phyloP scores from a whole-genome alignment of 106 monocot species.

The Triglochin maritima region DNA sequence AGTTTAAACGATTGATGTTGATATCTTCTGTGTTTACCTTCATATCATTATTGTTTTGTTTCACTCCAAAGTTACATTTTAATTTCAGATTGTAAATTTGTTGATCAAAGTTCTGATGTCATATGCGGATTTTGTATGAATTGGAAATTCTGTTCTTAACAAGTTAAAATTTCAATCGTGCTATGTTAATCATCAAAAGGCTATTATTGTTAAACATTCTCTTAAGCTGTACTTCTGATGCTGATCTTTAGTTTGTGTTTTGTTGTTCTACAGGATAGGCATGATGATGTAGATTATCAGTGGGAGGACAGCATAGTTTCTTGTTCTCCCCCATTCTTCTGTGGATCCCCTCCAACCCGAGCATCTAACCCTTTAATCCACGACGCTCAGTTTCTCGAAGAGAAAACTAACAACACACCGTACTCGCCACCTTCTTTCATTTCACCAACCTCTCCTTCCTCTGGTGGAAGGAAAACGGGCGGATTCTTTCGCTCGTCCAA shows the following conservation, averaged over 20 bases:
- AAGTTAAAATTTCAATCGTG: too few species aligned
- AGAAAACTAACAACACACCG: conserved; percentile 2
- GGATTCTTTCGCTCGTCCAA: background rate
- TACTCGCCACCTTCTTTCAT: background rate
- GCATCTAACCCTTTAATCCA: conserved; percentile 43
- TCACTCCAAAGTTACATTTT: too few species aligned
- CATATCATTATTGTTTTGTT: too few species aligned
- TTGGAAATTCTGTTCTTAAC: too few species aligned
- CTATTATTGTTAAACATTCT: background rate
- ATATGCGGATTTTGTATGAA: too few species aligned
- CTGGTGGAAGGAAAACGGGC: background rate
- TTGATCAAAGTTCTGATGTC: too few species aligned
- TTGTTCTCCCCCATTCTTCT: conserved; percentile 42
- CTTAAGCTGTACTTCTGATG: background rate
- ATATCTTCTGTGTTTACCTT: too few species aligned
- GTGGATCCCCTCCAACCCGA: conserved; percentile 52
- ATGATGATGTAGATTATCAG: background rate
- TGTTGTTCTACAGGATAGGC: background rate
- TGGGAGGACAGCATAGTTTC: conserved; percentile 2
- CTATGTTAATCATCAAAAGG: background rate
- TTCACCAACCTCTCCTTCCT: background rate
- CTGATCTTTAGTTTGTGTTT: background rate
- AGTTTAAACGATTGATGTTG: too few species aligned
- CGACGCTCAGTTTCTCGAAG: conserved; percentile 42
- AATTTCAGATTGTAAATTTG: too few species aligned